These are phyloP conservation scores for Schizophyllum commune DNA, from an alignment of 1,284 basidiomycete genomes.

Conservation along the genomic window DNA sequence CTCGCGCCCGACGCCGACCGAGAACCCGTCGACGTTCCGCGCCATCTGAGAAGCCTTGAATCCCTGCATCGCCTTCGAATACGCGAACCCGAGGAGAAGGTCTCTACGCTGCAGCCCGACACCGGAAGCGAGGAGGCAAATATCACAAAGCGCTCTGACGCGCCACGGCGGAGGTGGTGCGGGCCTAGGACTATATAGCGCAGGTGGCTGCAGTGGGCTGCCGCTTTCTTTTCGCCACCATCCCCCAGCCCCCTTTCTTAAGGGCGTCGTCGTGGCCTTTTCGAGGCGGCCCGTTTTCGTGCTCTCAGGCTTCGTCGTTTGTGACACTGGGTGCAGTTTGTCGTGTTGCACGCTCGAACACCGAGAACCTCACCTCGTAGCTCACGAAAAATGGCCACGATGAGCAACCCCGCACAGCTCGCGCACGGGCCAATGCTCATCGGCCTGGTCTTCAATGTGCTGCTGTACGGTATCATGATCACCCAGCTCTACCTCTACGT, in stretches of 20 bases:
- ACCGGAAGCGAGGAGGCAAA: not conserved
- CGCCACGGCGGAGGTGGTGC: not conserved
- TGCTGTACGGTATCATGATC: slow-evolving; percentile 26
- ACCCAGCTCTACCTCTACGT: slow-evolving; percentile 10
- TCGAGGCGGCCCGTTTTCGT: not conserved
- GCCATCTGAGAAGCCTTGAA: too few relatives aligned
- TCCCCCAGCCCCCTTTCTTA: not conserved
- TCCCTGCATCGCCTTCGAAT: not conserved
- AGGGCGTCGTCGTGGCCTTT: not conserved
- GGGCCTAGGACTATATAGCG: not conserved
- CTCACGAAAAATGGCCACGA: not conserved
- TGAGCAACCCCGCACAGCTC: slow-evolving; percentile 4
- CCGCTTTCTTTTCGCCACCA: not conserved
- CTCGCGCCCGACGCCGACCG: too few relatives aligned
- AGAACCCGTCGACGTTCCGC: too few relatives aligned
- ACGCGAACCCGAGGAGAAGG: not conserved
- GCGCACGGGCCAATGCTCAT: slow-evolving; percentile 17
- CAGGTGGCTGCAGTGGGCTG: not conserved
- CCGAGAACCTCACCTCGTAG: too few relatives aligned
- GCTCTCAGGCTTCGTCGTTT: not conserved
- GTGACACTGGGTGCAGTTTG: not conserved
- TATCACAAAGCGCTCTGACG: not conserved
- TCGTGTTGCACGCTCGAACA: too few relatives aligned
- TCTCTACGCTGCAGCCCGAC: too few relatives aligned
- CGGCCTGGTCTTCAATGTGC: slow-evolving; percentile 22